Conservation (phyloP, 371 early-diverging fungal genomes). For the Apophysomyces elegans region DNA sequence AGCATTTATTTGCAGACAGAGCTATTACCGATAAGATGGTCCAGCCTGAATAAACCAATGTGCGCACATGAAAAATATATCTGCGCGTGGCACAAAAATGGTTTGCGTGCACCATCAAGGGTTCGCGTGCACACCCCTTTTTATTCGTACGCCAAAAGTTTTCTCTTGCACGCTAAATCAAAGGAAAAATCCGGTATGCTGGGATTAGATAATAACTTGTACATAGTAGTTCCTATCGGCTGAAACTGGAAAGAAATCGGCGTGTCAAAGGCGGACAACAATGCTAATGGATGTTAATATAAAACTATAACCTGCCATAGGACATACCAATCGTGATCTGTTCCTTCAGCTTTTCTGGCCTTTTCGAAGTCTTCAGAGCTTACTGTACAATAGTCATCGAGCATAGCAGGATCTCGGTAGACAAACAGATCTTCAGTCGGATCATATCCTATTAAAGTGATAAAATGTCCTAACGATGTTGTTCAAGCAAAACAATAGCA, state of each 20-base stretch:
- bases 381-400: constrained; percentile 60
- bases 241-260: too few relatives aligned
- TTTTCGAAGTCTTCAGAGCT: constrained; percentile 56
- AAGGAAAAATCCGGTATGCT: too few relatives aligned
- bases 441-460: constrained; percentile 70
- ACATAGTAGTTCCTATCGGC: too few relatives aligned
- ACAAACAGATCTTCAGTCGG: constrained; percentile 62
- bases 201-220: background rate
- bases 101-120: too few relatives aligned
- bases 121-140: too few relatives aligned
- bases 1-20: too few relatives aligned
- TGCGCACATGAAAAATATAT: too few relatives aligned
- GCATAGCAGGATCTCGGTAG: constrained; percentile 73
- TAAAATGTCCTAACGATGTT: constrained; percentile 63
- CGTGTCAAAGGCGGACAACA: constrained; percentile 1
- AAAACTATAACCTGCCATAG: background rate
- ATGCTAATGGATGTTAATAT: background rate
- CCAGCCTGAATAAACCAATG: too few relatives aligned
- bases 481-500: background rate
- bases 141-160: too few relatives aligned
- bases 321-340: constrained; percentile 68
- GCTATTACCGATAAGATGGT: too few relatives aligned
- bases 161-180: too few relatives aligned
- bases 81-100: too few relatives aligned
- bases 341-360: constrained; percentile 61